These are phyloP conservation scores for Apiotrichum siamense DNA, from an alignment of 1,284 basidiomycete species.

Conservation along the genomic window DNA sequence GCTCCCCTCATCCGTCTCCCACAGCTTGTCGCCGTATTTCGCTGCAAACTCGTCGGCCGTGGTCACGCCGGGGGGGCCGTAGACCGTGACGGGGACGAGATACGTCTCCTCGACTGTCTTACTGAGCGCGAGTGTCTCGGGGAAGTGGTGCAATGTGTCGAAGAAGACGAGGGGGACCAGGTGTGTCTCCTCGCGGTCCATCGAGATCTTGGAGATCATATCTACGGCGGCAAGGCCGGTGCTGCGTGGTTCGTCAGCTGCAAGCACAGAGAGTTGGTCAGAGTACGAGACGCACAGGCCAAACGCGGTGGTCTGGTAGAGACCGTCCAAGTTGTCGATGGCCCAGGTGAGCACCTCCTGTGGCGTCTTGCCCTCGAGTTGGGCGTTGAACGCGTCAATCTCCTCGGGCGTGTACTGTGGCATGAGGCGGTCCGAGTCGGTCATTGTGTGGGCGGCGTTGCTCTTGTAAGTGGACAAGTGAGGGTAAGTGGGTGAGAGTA, in stretches of 20 bases:
- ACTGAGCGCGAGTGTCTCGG: slow-evolving; percentile 83
- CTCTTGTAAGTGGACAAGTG: too few species aligned
- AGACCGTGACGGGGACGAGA: slow-evolving; percentile 65
- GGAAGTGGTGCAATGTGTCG: slow-evolving; percentile 95
- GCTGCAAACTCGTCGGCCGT: slow-evolving; percentile 70
- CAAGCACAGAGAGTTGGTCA: not conserved
- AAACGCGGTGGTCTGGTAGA: slow-evolving; percentile 90
- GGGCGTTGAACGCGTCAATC: slow-evolving; percentile 63
- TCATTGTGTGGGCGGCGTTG: not conserved
- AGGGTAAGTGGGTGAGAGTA: not conserved
- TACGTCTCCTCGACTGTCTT: slow-evolving; percentile 73
- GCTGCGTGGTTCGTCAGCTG: slow-evolving; percentile 22
- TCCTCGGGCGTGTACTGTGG: slow-evolving; percentile 62
- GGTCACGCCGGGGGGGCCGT: slow-evolving; percentile 67
- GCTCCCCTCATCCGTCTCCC: slow-evolving; percentile 79
- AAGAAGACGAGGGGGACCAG: slow-evolving; percentile 66
- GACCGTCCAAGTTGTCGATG: slow-evolving; percentile 59
- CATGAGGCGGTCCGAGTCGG: slow-evolving; percentile 22
- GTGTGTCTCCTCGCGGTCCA: slow-evolving; percentile 45
- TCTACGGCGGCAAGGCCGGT: slow-evolving; percentile 86
- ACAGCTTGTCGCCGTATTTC: slow-evolving; percentile 73
- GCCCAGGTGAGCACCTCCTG: slow-evolving; percentile 81
- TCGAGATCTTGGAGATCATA: slow-evolving; percentile 75
- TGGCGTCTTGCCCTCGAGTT: slow-evolving; percentile 64
- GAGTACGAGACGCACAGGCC: slow-evolving; percentile 55